Percentiles rank a stretch among this genome's conserved stretches.
Evolutionary conservation across 225 moss, liverwort and hornwort species (phyloP).

Genomic region (Climacium dendroides): DNA sequence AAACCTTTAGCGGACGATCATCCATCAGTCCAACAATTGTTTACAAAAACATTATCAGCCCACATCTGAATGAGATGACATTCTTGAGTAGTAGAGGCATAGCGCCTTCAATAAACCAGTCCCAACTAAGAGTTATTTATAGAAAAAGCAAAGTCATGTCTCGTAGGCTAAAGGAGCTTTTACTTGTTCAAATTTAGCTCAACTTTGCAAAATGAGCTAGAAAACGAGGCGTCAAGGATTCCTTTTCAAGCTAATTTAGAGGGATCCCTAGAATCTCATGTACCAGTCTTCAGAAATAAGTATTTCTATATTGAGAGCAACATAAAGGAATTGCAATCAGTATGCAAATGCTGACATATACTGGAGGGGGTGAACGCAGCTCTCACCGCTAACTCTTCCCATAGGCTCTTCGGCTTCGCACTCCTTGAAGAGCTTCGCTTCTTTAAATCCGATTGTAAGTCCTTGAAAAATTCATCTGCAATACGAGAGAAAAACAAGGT

Average conservation of each 20-base stretch:
- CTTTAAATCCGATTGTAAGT: conserved; percentile 55
- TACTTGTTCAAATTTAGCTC: neutral
- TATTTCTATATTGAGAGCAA: neutral
- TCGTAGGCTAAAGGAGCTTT: neutral
- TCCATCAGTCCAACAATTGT: neutral
- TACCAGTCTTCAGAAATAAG: neutral
- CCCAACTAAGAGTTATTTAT: neutral
- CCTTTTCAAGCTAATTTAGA: neutral
- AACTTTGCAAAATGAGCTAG: neutral
- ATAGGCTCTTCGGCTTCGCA: conserved; percentile 75
- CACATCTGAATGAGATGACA: neutral
- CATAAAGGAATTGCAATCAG: neutral
- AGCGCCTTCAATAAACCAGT: neutral
- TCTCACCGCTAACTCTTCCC: conserved; percentile 95
- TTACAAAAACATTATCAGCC: neutral
- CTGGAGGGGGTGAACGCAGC: neutral
- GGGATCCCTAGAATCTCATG: neutral
- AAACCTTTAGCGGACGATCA: neutral
- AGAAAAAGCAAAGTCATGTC: neutral
- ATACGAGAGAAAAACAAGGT: neutral
- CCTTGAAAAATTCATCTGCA: conserved; percentile 92
- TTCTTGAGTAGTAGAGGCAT: neutral
- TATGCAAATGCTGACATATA: neutral
- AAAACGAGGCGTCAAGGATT: neutral
- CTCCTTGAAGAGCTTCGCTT: conserved; percentile 31